phyloP scores from a whole-genome alignment of 257 asterid species.

The Rhazya stricta region DNA sequence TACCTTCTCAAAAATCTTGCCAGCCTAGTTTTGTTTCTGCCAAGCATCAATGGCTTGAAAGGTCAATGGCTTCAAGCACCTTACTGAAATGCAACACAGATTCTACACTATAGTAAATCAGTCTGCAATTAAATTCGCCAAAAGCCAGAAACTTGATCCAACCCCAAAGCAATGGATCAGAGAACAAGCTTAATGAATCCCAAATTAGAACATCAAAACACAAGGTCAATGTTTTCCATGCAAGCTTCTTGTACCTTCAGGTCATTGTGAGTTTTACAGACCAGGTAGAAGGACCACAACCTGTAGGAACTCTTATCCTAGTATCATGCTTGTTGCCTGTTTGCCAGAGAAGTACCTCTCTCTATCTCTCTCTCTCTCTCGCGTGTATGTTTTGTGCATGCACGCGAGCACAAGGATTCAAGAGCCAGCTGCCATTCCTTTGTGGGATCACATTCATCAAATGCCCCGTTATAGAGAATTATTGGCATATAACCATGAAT shows the following conservation, averaged over 20 bases:
- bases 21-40: too few relatives aligned
- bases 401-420: not conserved
- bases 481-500: not conserved
- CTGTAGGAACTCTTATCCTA: not conserved
- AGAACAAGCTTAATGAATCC: not conserved
- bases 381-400: not conserved
- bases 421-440: not conserved
- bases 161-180: slow-evolving; percentile 2
- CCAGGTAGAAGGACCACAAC: not conserved
- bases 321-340: not conserved
- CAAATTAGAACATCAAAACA: not conserved
- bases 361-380: not conserved
- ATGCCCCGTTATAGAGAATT: not conserved
- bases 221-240: not conserved
- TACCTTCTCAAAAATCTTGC: not conserved
- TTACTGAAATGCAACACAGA: too few relatives aligned
- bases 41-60: too few relatives aligned
- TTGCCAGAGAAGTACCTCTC: not conserved
- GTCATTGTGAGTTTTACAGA: not conserved
- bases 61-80: not conserved
- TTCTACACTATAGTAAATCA: not conserved
- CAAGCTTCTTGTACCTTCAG: not conserved
- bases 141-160: not conserved
- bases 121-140: not conserved
- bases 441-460: not conserved